Evolutionary conservation across 106 monocot species (phyloP).

Genomic region (Apostasia shenzhenica): DNA sequence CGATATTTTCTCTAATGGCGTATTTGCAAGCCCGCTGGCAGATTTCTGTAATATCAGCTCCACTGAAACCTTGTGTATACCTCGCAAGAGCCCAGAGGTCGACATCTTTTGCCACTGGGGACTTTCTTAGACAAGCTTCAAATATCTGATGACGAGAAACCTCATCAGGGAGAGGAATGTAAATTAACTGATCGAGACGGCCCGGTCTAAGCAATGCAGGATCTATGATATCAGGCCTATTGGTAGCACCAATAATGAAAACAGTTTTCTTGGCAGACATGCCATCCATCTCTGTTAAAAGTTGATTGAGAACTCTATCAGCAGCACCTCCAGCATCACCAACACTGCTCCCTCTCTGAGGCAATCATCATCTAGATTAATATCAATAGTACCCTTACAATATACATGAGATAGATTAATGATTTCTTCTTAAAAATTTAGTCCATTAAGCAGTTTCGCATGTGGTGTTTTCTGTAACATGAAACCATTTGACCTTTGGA

Average conservation of each 20-base stretch:
- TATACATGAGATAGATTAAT: neutral
- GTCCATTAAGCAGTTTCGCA: too few relatives aligned
- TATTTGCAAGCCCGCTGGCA: conserved; percentile 86
- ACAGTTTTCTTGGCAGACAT: conserved; percentile 93
- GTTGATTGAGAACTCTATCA: conserved; percentile 82
- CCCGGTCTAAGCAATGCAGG: conserved; percentile 83
- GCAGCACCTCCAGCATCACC: conserved; percentile 93
- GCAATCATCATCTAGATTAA: neutral
- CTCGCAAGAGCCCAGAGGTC: conserved; percentile 75
- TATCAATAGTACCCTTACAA: neutral
- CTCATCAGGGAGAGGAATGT: conserved; percentile 88
- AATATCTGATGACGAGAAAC: conserved; percentile 71
- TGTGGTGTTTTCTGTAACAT: too few relatives aligned
- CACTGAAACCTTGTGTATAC: conserved; percentile 88
- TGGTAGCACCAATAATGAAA: conserved; percentile 86
- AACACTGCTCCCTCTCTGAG: conserved; percentile 81
- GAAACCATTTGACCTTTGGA: too few relatives aligned
- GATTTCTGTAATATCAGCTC: conserved; percentile 86
- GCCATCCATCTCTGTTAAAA: conserved; percentile 93
- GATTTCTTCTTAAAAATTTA: too few relatives aligned
- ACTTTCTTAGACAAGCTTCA: conserved; percentile 75
- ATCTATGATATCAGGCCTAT: conserved; percentile 90
- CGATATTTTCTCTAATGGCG: conserved; percentile 85
- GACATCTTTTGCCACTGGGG: conserved; percentile 79
- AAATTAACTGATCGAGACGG: conserved; percentile 86